Conservation (phyloP, 2,329 filamentous ascomycete genomes). For the Pseudogymnoascus sp. region DNA sequence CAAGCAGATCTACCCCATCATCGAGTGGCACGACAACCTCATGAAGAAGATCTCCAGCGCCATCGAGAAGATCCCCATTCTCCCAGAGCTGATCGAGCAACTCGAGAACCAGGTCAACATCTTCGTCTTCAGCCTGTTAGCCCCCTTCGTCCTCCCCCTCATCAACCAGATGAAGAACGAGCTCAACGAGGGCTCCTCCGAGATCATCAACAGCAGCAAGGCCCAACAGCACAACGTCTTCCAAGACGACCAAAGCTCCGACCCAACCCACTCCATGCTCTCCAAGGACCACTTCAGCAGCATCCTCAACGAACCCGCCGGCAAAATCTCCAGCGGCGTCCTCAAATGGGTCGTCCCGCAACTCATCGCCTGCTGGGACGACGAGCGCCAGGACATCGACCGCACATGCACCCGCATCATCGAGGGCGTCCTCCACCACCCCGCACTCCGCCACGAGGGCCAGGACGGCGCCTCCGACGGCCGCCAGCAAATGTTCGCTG, state of each 20-base stretch:
- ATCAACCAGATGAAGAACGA: constrained; percentile 81
- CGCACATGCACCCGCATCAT: constrained; percentile 69
- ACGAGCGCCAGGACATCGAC: constrained; percentile 61
- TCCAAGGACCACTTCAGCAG: constrained; percentile 82
- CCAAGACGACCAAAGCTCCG: constrained; percentile 61
- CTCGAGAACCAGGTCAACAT: constrained; percentile 78
- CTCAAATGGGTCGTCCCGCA: constrained; percentile 83
- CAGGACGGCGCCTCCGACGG: constrained; percentile 64
- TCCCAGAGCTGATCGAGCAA: constrained; percentile 79
- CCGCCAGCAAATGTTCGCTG: constrained; percentile 67
- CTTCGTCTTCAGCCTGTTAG: constrained; percentile 86
- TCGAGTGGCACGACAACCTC: constrained; percentile 84
- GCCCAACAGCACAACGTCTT: constrained; percentile 84
- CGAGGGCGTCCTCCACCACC: constrained; percentile 77
- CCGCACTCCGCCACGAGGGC: constrained; percentile 63
- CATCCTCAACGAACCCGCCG: constrained; percentile 79
- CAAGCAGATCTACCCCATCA: constrained; percentile 75
- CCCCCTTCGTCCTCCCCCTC: constrained; percentile 78
- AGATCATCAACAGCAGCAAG: constrained; percentile 78
- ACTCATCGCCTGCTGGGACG: constrained; percentile 79
- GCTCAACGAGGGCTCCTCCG: constrained; percentile 73
- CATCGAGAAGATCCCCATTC: constrained; percentile 75
- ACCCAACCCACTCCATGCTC: constrained; percentile 92
- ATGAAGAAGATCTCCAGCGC: constrained; percentile 70
- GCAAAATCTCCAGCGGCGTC: constrained; percentile 69